Conservation (phyloP, 176 grass and related monocot genomes). For the Thinopyrum elongatum region DNA sequence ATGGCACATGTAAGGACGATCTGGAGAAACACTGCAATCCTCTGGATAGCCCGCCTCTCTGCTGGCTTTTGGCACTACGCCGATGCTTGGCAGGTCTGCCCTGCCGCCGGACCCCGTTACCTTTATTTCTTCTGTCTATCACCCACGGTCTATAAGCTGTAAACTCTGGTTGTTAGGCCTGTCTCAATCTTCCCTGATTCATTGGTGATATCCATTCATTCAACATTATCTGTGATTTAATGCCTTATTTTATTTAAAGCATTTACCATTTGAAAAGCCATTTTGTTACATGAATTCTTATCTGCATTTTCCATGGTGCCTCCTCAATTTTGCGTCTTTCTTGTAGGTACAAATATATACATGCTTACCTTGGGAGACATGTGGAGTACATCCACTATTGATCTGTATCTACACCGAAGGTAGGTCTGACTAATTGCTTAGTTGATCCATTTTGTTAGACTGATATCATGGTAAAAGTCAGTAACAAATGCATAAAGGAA, state of each 20-base stretch:
- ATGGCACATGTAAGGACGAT: background rate
- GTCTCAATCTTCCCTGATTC: background rate
- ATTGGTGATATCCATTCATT: background rate
- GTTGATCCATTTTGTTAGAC: slow-evolving; percentile 12
- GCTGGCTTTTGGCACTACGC: background rate
- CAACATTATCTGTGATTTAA: background rate
- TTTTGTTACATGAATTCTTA: background rate
- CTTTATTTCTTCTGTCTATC: background rate
- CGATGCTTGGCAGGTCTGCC: background rate
- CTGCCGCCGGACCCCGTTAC: background rate
- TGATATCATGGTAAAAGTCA: background rate
- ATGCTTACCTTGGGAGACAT: slow-evolving; percentile 89
- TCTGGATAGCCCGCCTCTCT: background rate
- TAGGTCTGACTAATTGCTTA: slow-evolving; percentile 30
- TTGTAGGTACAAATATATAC: slow-evolving; percentile 92
- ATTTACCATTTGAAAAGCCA: background rate
- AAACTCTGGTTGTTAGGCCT: background rate
- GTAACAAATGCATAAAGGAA: background rate
- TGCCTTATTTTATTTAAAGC: background rate
- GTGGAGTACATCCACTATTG: slow-evolving; percentile 89
- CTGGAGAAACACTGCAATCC: background rate
- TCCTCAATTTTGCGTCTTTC: slow-evolving; percentile 17
- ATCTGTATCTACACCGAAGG: slow-evolving; percentile 92
- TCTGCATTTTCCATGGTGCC: background rate
- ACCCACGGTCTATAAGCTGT: background rate